A percentile compares a stretch with the other conserved stretches of the same genome.
phyloP scores from a whole-genome alignment of 2,329 filamentous ascomycete species.

The Metarhizium album region DNA sequence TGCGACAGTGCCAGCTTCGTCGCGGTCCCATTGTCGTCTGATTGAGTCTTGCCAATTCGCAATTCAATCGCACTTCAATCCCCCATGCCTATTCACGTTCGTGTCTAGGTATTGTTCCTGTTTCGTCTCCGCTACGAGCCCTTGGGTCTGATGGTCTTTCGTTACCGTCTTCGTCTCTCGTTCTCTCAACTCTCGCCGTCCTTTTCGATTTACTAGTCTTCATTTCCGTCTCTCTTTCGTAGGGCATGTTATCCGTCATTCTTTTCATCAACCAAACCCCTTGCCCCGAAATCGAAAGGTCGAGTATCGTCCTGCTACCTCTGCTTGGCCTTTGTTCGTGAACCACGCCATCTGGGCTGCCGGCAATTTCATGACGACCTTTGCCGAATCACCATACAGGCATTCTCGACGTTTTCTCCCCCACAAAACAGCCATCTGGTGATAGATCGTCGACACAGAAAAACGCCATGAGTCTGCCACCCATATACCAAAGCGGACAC shows the following conservation, averaged over 20 bases:
- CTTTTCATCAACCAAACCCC: neutral
- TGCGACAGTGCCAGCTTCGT: neutral
- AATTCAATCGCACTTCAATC: neutral
- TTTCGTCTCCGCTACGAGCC: neutral
- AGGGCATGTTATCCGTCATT: neutral
- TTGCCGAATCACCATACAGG: no score
- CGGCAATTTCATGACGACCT: neutral
- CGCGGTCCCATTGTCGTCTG: slow-evolving; percentile 6
- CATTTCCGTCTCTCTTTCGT: neutral
- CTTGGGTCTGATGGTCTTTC: slow-evolving; percentile 1
- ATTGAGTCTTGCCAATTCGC: slow-evolving; percentile 6
- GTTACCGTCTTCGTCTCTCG: neutral
- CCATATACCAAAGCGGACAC: neutral
- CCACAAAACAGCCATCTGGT: neutral
- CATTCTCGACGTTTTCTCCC: no score
- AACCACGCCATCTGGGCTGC: neutral
- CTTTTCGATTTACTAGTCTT: neutral
- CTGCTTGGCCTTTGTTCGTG: neutral
- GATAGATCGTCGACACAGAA: neutral
- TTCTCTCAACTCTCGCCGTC: neutral
- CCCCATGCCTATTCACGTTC: neutral
- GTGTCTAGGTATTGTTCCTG: neutral
- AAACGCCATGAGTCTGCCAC: slow-evolving; percentile 5
- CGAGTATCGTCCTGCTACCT: neutral
- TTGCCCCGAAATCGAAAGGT: neutral